Evolutionary conservation across 2,329 filamentous ascomycete genomes (phyloP).

Genomic region (Epichloe scottii): DNA sequence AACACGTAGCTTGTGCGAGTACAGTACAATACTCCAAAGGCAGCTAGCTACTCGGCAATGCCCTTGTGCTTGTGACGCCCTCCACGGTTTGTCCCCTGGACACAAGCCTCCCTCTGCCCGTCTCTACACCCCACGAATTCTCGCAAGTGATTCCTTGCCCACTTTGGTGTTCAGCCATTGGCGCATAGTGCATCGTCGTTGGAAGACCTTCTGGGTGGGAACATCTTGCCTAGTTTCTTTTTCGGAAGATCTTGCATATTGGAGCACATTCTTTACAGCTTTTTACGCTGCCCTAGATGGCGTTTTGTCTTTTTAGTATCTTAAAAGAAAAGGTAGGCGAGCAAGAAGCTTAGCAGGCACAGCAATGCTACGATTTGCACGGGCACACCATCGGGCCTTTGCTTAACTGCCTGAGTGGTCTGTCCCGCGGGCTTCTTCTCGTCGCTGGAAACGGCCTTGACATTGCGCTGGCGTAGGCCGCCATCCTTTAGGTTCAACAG

Average conservation of each 20-base stretch:
- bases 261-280: too few species aligned
- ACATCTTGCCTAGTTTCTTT: too few species aligned
- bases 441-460: slow-evolving; percentile 35
- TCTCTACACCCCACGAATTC: background rate
- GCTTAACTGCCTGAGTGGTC: slow-evolving; percentile 42
- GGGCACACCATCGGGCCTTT: slow-evolving; percentile 62
- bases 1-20: slow-evolving; percentile 2
- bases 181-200: background rate
- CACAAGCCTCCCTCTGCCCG: background rate
- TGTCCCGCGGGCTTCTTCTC: slow-evolving; percentile 35
- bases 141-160: too few species aligned
- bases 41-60: background rate
- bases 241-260: too few species aligned
- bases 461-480: slow-evolving; percentile 70
- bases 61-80: background rate
- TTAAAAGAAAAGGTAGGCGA: slow-evolving; percentile 95
- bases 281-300: too few species aligned
- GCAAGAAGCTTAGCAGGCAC: slow-evolving; percentile 80
- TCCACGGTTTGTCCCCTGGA: too few species aligned
- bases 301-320: background rate
- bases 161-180: background rate
- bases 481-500: slow-evolving; percentile 60
- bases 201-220: too few species aligned
- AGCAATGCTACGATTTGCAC: slow-evolving; percentile 74
- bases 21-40: slow-evolving; percentile 1